Percentiles rank a stretch among this genome's conserved stretches.
These are phyloP conservation scores for Leishmania mexicana DNA, from an alignment of 208 protist species.

Conservation along the genomic window DNA sequence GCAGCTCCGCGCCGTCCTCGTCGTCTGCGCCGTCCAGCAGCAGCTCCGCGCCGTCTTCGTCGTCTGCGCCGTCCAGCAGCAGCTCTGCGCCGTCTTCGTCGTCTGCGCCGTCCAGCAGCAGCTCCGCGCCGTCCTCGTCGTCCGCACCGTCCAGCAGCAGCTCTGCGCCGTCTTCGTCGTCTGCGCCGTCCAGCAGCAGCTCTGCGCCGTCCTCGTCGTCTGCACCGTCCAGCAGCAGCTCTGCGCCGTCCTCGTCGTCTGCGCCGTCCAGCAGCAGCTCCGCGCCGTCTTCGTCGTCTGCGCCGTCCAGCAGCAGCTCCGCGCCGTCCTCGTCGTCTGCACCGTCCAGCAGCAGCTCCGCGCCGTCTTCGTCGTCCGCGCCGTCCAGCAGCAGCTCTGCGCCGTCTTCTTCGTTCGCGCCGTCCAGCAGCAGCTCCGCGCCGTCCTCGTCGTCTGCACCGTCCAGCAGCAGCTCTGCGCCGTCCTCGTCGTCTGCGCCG, in stretches of 20 bases:
- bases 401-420: not conserved
- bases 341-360: not conserved
- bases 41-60: no score
- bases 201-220: not conserved
- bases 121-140: not conserved
- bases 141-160: not conserved
- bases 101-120: not conserved
- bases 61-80: no score
- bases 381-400: not conserved
- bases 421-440: constrained; percentile 6
- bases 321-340: not conserved
- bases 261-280: no score
- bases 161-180: no score
- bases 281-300: no score
- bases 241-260: no score
- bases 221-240: not conserved
- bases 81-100: not conserved
- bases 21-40: no score
- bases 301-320: not conserved
- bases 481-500: not conserved
- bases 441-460: not conserved
- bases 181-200: no score
- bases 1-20: not conserved
- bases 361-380: not conserved
- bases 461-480: not conserved